Conservation (phyloP, 331 rosid species). For the Prunus yedoensis region DNA sequence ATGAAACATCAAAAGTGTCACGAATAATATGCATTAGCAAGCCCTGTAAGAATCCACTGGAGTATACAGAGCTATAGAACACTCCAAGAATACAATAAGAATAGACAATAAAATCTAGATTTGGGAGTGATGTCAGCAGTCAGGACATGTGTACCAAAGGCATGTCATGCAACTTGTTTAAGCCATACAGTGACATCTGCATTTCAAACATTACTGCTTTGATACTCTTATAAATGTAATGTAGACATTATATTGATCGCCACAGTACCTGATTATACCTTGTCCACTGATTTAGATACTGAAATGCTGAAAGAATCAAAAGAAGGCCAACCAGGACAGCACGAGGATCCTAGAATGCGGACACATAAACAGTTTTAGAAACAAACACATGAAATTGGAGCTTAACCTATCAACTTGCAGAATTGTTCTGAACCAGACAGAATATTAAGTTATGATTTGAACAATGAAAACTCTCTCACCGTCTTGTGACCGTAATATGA, state of each 20-base stretch:
- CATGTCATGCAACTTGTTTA: not conserved
- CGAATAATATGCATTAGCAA: not conserved
- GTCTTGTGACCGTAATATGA: conserved; percentile 96
- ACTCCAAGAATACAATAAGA: not conserved
- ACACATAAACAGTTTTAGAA: conserved; percentile 12
- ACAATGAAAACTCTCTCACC: conserved; percentile 47
- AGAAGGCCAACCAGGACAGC: conserved; percentile 96
- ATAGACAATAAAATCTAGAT: not conserved
- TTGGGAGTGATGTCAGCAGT: not conserved
- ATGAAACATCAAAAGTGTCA: conserved; percentile 24
- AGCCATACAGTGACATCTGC: not conserved
- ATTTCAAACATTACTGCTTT: conserved; percentile 4
- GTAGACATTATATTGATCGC: conserved; percentile 18
- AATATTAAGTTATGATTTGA: not conserved
- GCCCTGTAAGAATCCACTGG: not conserved
- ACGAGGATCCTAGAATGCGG: conserved; percentile 71
- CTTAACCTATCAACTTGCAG: not conserved
- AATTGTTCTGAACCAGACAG: conserved; percentile 13
- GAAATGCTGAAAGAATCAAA: conserved; percentile 79
- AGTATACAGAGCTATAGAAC: not conserved
- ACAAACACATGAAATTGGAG: conserved; percentile 23
- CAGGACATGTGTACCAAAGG: not conserved
- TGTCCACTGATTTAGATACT: conserved; percentile 84
- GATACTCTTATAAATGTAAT: conserved; percentile 1
- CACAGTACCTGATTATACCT: conserved; percentile 81